These are phyloP conservation scores for Rhizoclosmatium hyalinum DNA, from an alignment of 371 early-diverging fungal genomes.

Conservation along the genomic window DNA sequence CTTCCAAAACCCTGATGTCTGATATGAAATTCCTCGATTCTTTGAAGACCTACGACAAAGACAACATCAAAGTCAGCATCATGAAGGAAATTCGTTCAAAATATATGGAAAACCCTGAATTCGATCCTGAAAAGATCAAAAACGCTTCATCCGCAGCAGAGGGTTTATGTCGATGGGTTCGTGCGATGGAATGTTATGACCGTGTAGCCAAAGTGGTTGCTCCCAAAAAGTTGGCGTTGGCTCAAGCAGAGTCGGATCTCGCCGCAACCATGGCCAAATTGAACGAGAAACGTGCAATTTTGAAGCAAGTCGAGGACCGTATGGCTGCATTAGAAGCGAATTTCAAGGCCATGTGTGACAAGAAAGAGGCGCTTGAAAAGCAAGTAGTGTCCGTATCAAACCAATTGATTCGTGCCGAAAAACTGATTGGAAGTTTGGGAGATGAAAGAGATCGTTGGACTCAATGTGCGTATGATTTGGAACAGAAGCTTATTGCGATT, in stretches of 20 bases:
- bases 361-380: constrained; percentile 57
- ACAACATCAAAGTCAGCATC: constrained; percentile 55
- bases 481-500: constrained; percentile 48
- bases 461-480: constrained; percentile 52
- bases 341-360: constrained; percentile 53
- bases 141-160: constrained; percentile 65
- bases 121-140: constrained; percentile 62
- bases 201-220: constrained; percentile 64
- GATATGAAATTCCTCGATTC: constrained; percentile 59
- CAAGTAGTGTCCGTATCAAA: constrained; percentile 62
- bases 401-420: constrained; percentile 59
- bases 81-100: constrained; percentile 63
- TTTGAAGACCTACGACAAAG: constrained; percentile 59
- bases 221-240: constrained; percentile 56
- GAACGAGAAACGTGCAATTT: constrained; percentile 57
- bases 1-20: constrained; percentile 57
- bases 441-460: constrained; percentile 64
- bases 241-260: constrained; percentile 55
- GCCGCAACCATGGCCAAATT: constrained; percentile 55
- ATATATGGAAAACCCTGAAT: constrained; percentile 64
- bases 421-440: constrained; percentile 61
- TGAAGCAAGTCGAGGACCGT: constrained; percentile 61
- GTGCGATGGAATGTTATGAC: constrained; percentile 63
- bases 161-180: constrained; percentile 62
- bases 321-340: constrained; percentile 56